Conservation (phyloP, 225 moss, liverwort and hornwort genomes). For the Polytrichum commune region DNA sequence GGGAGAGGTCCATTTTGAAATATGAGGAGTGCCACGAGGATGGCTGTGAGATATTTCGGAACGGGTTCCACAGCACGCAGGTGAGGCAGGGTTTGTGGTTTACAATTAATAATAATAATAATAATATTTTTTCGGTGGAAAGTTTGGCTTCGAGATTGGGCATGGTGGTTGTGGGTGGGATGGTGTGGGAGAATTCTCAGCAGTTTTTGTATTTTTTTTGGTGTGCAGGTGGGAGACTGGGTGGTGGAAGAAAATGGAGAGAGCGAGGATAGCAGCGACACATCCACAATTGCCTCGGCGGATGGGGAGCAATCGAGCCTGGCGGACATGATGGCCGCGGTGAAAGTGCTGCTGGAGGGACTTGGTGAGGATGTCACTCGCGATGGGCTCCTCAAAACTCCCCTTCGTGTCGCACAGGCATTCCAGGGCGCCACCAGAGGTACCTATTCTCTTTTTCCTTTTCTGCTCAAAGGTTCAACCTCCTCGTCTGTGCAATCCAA, state of each 20-base stretch:
- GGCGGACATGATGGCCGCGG: conserved; percentile 66
- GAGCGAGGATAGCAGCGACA: conserved; percentile 55
- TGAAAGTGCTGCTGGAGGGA: conserved; percentile 70
- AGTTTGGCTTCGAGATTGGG: background rate
- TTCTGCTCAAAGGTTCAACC: too few relatives aligned
- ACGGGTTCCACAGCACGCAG: conserved; percentile 27
- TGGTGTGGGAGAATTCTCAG: background rate
- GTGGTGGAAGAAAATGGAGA: conserved; percentile 41
- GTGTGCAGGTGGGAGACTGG: conserved; percentile 46
- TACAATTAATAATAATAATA: background rate
- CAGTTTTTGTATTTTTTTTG: background rate
- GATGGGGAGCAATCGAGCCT: conserved; percentile 37
- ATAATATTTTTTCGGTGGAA: background rate
- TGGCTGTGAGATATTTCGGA: conserved; percentile 24
- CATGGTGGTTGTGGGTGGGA: background rate
- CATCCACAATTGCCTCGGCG: conserved; percentile 47
- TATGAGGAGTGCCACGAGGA: conserved; percentile 32
- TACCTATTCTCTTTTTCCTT: conserved; percentile 8
- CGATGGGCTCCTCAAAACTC: conserved; percentile 84
- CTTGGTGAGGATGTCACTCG: conserved; percentile 84
- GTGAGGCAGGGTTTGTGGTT: conserved; percentile 9
- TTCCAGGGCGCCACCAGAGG: conserved; percentile 84
- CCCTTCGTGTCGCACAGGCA: conserved; percentile 84
- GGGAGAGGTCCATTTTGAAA: conserved; percentile 27
- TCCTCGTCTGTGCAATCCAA: too few relatives aligned